Percentiles rank a stretch among this genome's conserved stretches.
phyloP scores from a whole-genome alignment of 1,284 basidiomycete genomes.

The Ustanciosporium gigantosporum region DNA sequence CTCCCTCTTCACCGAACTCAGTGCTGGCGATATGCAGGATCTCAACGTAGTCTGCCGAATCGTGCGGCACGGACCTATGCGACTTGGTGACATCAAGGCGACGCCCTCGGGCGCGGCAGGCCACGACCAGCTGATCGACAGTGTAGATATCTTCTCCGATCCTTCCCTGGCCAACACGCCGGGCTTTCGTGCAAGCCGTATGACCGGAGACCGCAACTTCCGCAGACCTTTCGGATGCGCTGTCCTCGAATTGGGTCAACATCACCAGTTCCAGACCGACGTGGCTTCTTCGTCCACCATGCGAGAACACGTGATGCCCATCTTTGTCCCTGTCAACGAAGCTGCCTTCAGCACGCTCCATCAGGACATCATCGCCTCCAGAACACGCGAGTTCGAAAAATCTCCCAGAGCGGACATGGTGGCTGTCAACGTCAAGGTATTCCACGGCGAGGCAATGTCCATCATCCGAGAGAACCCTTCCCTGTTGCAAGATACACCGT shows the following conservation, averaged over 20 bases:
- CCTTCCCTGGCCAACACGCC: slow-evolving; percentile 31
- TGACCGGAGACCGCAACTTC: slow-evolving; percentile 63
- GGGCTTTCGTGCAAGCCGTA: slow-evolving; percentile 32
- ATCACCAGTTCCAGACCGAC: slow-evolving; percentile 68
- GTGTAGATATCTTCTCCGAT: slow-evolving; percentile 16
- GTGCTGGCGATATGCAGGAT: slow-evolving; percentile 75
- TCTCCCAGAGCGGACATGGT: slow-evolving; percentile 82
- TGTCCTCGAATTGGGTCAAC: slow-evolving; percentile 78
- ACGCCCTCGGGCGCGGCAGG: slow-evolving; percentile 30
- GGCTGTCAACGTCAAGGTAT: slow-evolving; percentile 84
- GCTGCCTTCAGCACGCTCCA: slow-evolving; percentile 87
- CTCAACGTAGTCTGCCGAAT: slow-evolving; percentile 71
- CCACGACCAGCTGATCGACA: slow-evolving; percentile 22
- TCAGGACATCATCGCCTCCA: slow-evolving; percentile 85
- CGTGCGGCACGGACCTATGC: slow-evolving; percentile 83
- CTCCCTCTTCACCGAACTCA: slow-evolving; percentile 80
- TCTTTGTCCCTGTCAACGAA: slow-evolving; percentile 80
- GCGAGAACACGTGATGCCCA: slow-evolving; percentile 82
- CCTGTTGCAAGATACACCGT: slow-evolving; percentile 78
- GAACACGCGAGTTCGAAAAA: slow-evolving; percentile 80
- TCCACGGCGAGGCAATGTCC: slow-evolving; percentile 76
- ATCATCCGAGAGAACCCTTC: slow-evolving; percentile 83
- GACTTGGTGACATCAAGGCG: slow-evolving; percentile 66
- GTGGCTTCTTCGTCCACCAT: slow-evolving; percentile 41
- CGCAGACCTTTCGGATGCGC: slow-evolving; percentile 92